Conservation (phyloP, 1,284 basidiomycete species). For the Sphaerobolus stellatus region DNA sequence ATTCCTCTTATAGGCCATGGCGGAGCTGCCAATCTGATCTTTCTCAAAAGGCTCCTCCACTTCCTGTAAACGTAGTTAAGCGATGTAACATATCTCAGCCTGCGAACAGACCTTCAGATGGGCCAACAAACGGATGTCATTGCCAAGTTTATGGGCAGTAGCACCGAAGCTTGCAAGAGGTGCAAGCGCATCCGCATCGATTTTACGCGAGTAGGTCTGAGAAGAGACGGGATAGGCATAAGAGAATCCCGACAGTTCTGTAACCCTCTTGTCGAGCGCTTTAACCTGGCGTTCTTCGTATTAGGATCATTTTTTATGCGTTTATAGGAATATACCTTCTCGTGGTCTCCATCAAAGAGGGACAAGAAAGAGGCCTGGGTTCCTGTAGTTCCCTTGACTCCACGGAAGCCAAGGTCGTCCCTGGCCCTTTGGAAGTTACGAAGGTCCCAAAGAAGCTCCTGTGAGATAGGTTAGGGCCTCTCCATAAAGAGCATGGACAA, state of each 20-base stretch:
- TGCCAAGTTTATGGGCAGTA: slow-evolving; percentile 97
- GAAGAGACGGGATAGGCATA: slow-evolving; percentile 98
- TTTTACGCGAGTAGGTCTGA: slow-evolving; percentile 98
- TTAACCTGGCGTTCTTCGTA: slow-evolving; percentile 60
- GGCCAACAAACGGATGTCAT: slow-evolving; percentile 89
- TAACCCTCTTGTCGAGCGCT: slow-evolving; percentile 86
- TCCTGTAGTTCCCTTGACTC: slow-evolving; percentile 98
- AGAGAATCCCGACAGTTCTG: slow-evolving; percentile 86
- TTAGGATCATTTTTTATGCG: neutral
- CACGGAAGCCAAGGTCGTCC: slow-evolving; percentile 95
- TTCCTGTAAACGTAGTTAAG: slow-evolving; percentile 57
- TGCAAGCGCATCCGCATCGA: slow-evolving; percentile 91
- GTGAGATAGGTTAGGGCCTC: neutral
- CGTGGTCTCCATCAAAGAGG: slow-evolving; percentile 93
- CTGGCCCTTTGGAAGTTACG: slow-evolving; percentile 89
- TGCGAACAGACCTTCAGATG: slow-evolving; percentile 74
- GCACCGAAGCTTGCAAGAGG: slow-evolving; percentile 91
- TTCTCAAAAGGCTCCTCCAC: slow-evolving; percentile 99
- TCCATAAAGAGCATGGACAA: neutral
- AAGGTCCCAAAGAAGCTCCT: slow-evolving; percentile 97
- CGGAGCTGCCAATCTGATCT: slow-evolving; percentile 97
- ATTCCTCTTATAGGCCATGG: slow-evolving; percentile 99
- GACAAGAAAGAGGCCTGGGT: slow-evolving; percentile 96
- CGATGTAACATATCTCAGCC: neutral
- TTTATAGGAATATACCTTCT: slow-evolving; percentile 57